Conservation (phyloP, 129 eudicot genomes). For the Helianthus annuus region DNA sequence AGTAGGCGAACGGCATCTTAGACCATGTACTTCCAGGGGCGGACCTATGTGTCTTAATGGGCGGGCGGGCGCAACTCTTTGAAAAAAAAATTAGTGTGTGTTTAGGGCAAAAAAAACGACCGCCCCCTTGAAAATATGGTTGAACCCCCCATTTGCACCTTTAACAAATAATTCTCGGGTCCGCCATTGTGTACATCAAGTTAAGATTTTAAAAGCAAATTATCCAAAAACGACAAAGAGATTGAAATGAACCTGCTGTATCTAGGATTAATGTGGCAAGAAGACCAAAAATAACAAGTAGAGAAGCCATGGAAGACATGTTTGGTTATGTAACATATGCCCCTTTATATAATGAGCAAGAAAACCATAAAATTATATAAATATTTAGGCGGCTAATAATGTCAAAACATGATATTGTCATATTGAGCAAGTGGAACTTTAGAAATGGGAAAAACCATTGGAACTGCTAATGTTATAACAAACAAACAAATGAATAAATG, state of each 20-base stretch:
- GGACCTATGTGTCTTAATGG: too few species aligned
- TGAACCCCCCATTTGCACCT: too few species aligned
- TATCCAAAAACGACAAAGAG: neutral
- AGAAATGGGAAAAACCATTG: neutral
- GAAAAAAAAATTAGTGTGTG: too few species aligned
- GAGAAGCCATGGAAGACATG: slow-evolving; percentile 33
- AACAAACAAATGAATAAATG: neutral
- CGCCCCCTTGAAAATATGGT: too few species aligned
- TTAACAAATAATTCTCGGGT: too few species aligned
- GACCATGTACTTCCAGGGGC: too few species aligned
- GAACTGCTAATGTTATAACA: neutral
- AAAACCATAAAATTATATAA: neutral
- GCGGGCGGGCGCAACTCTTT: too few species aligned
- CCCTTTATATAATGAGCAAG: slow-evolving; percentile 26
- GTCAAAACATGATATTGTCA: neutral
- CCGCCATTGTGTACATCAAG: too few species aligned
- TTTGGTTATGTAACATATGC: slow-evolving; percentile 22
- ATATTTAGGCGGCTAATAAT: slow-evolving; percentile 18
- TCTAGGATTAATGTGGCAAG: slow-evolving; percentile 13
- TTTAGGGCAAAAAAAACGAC: too few species aligned
- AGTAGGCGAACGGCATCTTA: too few species aligned
- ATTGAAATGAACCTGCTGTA: slow-evolving; percentile 17
- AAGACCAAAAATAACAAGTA: slow-evolving; percentile 27
- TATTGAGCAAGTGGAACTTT: neutral
- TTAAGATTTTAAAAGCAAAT: too few species aligned